A percentile compares a stretch with the other conserved stretches of the same genome.
Evolutionary conservation across 768 basidiomycete genomes (phyloP).

Genomic region (Mycena chlorophos): DNA sequence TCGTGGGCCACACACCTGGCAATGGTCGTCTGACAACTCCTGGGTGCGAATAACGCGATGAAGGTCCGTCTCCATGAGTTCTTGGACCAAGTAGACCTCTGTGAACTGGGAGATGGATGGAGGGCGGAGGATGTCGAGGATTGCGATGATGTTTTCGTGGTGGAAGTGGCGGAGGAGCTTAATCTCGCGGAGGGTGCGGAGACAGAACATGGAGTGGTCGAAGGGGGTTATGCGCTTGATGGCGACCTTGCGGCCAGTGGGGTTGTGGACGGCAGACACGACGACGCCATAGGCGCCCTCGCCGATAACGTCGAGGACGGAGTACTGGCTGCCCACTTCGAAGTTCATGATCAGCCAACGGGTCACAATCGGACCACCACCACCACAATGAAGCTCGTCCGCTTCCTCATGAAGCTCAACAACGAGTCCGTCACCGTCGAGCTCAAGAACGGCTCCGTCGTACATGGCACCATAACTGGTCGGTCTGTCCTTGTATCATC

Average conservation of each 20-base stretch:
- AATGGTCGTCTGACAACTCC: constrained; percentile 90
- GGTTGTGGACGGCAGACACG: constrained; percentile 74
- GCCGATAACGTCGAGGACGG: constrained; percentile 81
- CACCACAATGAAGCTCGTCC: constrained; percentile 24
- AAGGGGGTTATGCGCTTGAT: constrained; percentile 97
- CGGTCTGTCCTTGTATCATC: constrained; percentile 26
- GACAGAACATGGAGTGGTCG: constrained; percentile 91
- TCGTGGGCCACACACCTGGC: too few relatives aligned
- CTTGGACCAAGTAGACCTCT: constrained; percentile 77
- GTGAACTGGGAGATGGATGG: constrained; percentile 73
- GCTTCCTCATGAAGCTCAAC: constrained; percentile 98
- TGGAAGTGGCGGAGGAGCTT: constrained; percentile 88
- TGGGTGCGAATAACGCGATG: constrained; percentile 97
- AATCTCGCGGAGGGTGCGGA: constrained; percentile 83
- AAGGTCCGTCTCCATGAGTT: constrained; percentile 91
- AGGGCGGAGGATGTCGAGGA: constrained; percentile 91
- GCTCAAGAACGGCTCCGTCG: constrained; percentile 93
- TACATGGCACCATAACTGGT: constrained; percentile 98
- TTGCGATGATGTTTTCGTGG: constrained; percentile 90
- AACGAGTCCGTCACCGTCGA: constrained; percentile 99
- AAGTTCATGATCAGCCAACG: too few relatives aligned
- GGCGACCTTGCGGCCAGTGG: constrained; percentile 83
- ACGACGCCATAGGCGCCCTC: constrained; percentile 97
- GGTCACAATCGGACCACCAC: too few relatives aligned
- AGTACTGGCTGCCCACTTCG: constrained; percentile 57